Evolutionary conservation across 1,284 basidiomycete genomes (phyloP).

Genomic region (Rugiboletus extremiorientalis): DNA sequence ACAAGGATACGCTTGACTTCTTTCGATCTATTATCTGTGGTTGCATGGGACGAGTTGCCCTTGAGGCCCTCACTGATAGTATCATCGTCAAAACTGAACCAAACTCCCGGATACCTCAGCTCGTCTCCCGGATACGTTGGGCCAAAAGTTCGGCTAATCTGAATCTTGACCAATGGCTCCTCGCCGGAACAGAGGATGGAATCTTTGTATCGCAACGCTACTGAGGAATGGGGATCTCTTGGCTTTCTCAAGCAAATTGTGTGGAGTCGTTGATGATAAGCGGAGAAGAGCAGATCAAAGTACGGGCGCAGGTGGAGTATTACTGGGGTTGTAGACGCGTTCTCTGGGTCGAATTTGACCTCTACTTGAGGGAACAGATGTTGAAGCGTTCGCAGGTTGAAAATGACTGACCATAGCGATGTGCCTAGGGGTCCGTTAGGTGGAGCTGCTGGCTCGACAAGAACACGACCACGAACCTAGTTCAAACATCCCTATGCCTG

Average conservation of each 20-base stretch:
- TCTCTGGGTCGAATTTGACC: constrained; percentile 79
- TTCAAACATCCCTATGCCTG: constrained; percentile 75
- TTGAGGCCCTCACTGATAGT: constrained; percentile 52
- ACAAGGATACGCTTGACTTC: constrained; percentile 78
- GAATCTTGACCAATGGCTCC: constrained; percentile 61
- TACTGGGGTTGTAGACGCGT: constrained; percentile 69
- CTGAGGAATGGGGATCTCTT: constrained; percentile 59
- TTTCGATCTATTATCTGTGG: constrained; percentile 57
- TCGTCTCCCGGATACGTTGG: constrained; percentile 83
- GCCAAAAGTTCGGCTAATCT: constrained; percentile 75
- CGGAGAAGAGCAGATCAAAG: constrained; percentile 78
- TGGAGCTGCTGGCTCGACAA: background rate
- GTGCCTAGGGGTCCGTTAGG: constrained; percentile 49
- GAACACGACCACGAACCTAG: constrained; percentile 50
- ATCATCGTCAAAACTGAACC: constrained; percentile 79
- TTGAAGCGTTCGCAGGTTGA: constrained; percentile 60
- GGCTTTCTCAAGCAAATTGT: constrained; percentile 71
- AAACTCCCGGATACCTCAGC: constrained; percentile 78
- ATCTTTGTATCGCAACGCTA: constrained; percentile 71
- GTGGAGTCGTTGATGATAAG: constrained; percentile 70
- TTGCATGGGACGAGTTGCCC: constrained; percentile 35
- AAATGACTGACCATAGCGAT: constrained; percentile 80
- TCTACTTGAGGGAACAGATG: constrained; percentile 79
- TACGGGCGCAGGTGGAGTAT: constrained; percentile 78
- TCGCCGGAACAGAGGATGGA: constrained; percentile 57